A percentile compares a stretch with the other conserved stretches of the same genome.
Conservation (phyloP, 177 flowering plant genomes). For the Vitis hybrid region DNA sequence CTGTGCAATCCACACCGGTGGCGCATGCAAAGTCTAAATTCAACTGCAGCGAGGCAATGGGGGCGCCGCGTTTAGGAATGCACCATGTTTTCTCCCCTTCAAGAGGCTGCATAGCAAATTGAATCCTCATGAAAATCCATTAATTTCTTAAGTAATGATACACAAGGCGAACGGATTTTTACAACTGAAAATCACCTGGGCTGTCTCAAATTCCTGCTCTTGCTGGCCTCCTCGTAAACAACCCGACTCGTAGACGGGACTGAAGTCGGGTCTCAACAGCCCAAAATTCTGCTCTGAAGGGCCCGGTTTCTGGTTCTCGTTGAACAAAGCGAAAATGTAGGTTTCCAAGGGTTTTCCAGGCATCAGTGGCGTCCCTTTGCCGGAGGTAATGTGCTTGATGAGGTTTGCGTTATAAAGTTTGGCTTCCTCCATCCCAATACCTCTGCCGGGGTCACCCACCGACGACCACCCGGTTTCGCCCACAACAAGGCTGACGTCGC, state of each 20-base stretch:
- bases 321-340: conserved; percentile 75
- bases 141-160: no score
- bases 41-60: conserved; percentile 48
- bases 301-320: conserved; percentile 74
- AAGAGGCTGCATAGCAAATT: no score
- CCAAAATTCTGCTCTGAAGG: conserved; percentile 84
- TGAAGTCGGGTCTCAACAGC: conserved; percentile 70
- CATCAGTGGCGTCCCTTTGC: conserved; percentile 78
- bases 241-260: conserved; percentile 87
- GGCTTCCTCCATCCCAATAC: conserved; percentile 45
- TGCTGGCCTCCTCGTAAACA: conserved; percentile 26
- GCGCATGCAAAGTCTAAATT: conserved; percentile 75
- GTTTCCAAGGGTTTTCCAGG: conserved; percentile 70
- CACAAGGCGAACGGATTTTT: no score
- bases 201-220: conserved; percentile 26
- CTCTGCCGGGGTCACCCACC: conserved; percentile 53
- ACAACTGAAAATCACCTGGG: no score
- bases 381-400: conserved; percentile 51
- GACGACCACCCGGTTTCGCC: conserved; percentile 99
- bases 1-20: conserved; percentile 55
- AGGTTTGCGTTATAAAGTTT: conserved; percentile 50
- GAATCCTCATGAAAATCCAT: no score
- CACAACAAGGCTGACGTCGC: conserved; percentile 66
- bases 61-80: conserved; percentile 50
- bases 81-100: conserved; percentile 50